Conservation (phyloP, 768 basidiomycete genomes). For the Rubroboletus pulcherrimus region DNA sequence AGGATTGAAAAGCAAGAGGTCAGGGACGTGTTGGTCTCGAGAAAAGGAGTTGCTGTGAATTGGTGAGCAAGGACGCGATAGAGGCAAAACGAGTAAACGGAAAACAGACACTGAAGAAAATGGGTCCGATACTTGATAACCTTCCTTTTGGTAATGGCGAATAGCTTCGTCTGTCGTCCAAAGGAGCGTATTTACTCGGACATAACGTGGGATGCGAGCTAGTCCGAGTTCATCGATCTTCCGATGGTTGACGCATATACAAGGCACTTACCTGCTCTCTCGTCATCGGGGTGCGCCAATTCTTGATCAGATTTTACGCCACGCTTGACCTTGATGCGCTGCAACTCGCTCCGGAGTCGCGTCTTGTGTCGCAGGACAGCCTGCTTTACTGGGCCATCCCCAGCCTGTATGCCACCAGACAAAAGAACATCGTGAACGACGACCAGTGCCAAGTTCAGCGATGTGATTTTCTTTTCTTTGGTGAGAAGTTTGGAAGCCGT, state of each 20-base stretch:
- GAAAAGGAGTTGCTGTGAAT: slow-evolving; percentile 55
- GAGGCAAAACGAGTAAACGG: not conserved
- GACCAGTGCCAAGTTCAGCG: slow-evolving; percentile 72
- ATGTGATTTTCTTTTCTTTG: slow-evolving; percentile 73
- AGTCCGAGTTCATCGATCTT: not conserved
- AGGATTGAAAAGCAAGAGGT: slow-evolving; percentile 77
- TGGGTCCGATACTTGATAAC: slow-evolving; percentile 52
- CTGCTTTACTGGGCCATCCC: slow-evolving; percentile 87
- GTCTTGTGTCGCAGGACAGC: slow-evolving; percentile 88
- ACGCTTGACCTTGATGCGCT: slow-evolving; percentile 74
- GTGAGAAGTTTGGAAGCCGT: slow-evolving; percentile 61
- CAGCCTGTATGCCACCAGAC: slow-evolving; percentile 81
- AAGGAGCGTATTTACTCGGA: slow-evolving; percentile 71
- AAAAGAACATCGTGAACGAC: slow-evolving; percentile 90
- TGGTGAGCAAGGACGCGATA: not conserved
- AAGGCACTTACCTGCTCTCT: slow-evolving; percentile 52
- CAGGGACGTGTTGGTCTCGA: slow-evolving; percentile 75
- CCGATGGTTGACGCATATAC: not conserved
- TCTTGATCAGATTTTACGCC: slow-evolving; percentile 64
- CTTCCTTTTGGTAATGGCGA: slow-evolving; percentile 48
- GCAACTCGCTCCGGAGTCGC: slow-evolving; percentile 80
- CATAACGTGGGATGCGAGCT: slow-evolving; percentile 81
- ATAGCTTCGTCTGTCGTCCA: slow-evolving; percentile 69
- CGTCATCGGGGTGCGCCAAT: slow-evolving; percentile 58
- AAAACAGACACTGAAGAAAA: slow-evolving; percentile 46